A percentile compares a stretch with the other conserved stretches of the same genome.
These are phyloP conservation scores for Trichosporon sp. DNA, from an alignment of 1,284 basidiomycete genomes.

Conservation along the genomic window DNA sequence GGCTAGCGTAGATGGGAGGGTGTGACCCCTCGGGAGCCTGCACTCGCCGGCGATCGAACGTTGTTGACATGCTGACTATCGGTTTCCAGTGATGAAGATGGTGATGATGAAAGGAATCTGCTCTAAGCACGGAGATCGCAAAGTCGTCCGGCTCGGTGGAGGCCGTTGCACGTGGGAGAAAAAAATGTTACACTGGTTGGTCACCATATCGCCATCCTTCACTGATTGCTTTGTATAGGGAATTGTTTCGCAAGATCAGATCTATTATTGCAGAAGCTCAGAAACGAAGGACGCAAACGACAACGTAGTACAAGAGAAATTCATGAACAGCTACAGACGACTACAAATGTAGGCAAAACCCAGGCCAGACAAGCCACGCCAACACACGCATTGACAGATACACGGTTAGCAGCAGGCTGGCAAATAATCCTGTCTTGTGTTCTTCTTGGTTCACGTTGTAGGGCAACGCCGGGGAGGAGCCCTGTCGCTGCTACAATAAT, in stretches of 20 bases:
- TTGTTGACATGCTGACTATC: conserved; percentile 35
- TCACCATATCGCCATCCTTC: no score
- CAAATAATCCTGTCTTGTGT: conserved; percentile 35
- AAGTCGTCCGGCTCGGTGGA: neutral
- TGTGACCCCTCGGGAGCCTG: conserved; percentile 83
- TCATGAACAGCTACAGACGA: no score
- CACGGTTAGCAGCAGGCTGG: conserved; percentile 26
- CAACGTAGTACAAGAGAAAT: conserved; percentile 2
- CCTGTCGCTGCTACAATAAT: conserved; percentile 33
- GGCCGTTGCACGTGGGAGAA: no score
- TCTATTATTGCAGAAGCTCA: no score
- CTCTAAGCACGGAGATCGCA: neutral
- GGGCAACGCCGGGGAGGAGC: conserved; percentile 25
- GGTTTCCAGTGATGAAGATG: neutral
- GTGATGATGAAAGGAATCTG: conserved; percentile 14
- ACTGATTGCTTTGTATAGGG: no score
- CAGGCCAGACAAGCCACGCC: conserved; percentile 45
- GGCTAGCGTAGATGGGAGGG: conserved; percentile 63
- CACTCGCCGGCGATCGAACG: conserved; percentile 80
- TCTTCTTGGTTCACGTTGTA: conserved; percentile 33
- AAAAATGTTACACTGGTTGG: no score
- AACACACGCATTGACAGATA: conserved; percentile 26
- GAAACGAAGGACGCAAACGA: neutral
- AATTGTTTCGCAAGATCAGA: no score
- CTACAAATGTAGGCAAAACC: conserved; percentile 46